Percentiles rank a stretch among this genome's conserved stretches.
These are phyloP conservation scores for Ambispora gerdemannii DNA, from an alignment of 192 early-diverging fungal genomes.

Conservation along the genomic window DNA sequence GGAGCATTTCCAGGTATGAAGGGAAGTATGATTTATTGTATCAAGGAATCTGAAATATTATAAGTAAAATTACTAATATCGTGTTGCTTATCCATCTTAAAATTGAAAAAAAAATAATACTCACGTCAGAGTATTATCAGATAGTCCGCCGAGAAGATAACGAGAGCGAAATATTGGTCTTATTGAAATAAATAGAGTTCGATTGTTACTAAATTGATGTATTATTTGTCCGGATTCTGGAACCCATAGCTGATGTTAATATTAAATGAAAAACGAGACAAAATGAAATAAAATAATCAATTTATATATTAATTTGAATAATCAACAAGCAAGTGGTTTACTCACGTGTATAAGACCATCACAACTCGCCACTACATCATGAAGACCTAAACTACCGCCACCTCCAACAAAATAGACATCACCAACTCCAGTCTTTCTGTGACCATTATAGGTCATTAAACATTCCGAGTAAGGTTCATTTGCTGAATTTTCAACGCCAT, in stretches of 20 bases:
- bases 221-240: conserved; percentile 50
- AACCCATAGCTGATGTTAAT: conserved; percentile 53
- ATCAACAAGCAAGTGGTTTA: neutral
- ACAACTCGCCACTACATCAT: conserved; percentile 53
- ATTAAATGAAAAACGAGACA: no score
- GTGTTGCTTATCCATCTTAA: conserved; percentile 32
- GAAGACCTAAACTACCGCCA: conserved; percentile 39
- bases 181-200: conserved; percentile 44
- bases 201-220: conserved; percentile 49
- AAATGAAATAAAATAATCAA: neutral
- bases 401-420: conserved; percentile 54
- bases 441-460: conserved; percentile 52
- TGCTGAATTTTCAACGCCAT: conserved; percentile 51
- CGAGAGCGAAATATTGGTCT: conserved; percentile 50
- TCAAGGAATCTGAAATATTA: conserved; percentile 37
- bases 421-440: conserved; percentile 44
- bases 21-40: conserved; percentile 30
- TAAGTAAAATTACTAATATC: neutral
- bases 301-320: neutral
- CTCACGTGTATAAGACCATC: conserved; percentile 61
- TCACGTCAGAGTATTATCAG: conserved; percentile 49
- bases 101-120: conserved; percentile 33
- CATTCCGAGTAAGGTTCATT: conserved; percentile 50
- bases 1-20: conserved; percentile 44
- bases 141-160: conserved; percentile 48